A percentile compares a stretch with the other conserved stretches of the same genome.
phyloP scores from a whole-genome alignment of 2,329 filamentous ascomycete genomes.

The Biscogniauxia sp. region DNA sequence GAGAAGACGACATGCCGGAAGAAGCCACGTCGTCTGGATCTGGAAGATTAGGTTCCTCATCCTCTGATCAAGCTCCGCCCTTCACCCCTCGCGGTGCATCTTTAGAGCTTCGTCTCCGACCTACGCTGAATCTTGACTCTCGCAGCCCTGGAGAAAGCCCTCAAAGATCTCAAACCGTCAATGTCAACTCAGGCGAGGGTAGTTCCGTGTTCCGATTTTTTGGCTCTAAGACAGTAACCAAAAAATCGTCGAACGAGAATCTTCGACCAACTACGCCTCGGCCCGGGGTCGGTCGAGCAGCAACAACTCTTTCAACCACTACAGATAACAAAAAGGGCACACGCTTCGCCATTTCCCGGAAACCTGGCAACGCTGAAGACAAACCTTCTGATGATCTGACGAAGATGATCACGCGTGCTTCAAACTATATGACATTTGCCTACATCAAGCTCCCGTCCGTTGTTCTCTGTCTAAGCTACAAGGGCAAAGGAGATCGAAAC shows the following conservation, averaged over 20 bases:
- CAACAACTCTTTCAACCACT: conserved; percentile 40
- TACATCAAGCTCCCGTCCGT: conserved; percentile 95
- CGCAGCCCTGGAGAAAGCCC: conserved; percentile 32
- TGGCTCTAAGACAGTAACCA: conserved; percentile 43
- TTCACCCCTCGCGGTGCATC: conserved; percentile 66
- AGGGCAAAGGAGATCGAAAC: conserved; percentile 92
- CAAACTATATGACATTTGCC: conserved; percentile 95
- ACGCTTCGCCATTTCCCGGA: conserved; percentile 55
- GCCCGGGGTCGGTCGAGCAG: conserved; percentile 45
- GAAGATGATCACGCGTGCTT: conserved; percentile 93
- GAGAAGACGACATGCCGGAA: conserved; percentile 49
- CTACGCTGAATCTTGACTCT: conserved; percentile 67
- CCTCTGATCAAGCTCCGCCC: conserved; percentile 48
- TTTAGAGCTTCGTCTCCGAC: conserved; percentile 77
- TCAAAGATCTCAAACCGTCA: conserved; percentile 47
- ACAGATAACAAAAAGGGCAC: conserved; percentile 46
- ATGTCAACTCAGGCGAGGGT: conserved; percentile 46
- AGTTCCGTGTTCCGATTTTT: conserved; percentile 53
- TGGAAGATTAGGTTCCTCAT: conserved; percentile 36
- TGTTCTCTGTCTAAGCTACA: conserved; percentile 92
- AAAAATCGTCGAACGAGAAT: conserved; percentile 58
- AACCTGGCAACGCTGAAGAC: conserved; percentile 51
- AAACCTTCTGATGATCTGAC: conserved; percentile 83
- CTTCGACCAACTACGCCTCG: conserved; percentile 44
- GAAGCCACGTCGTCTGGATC: conserved; percentile 40